Evolutionary conservation across 129 eudicot genomes (phyloP), one percentile per base, ranked within the genome.

Genomic region (Centrapalus pauciflorus): DNA sequence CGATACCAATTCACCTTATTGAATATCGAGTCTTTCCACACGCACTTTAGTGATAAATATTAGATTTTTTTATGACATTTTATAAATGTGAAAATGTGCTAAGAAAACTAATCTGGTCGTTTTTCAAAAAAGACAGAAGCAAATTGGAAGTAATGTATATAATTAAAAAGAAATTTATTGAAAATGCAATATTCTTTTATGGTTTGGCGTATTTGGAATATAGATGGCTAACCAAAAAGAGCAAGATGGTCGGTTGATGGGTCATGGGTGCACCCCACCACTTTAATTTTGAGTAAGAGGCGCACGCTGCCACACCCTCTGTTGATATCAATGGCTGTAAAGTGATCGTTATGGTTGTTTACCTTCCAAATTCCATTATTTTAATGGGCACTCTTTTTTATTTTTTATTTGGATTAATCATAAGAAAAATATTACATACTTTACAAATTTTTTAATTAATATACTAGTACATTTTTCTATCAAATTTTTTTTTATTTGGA

Each of bases 261-360:
- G n/a, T n/a, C n/a, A n/a, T 34, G 35, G n/a, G 62, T 17, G 64
- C 41, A 73, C 77, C 77, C 77, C 50, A 63, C 77, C 64, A 51
- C 34, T 20, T 8, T 21, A 28, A 13, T 7, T 55, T 27, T 56
- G 32, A 28, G 35, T 23, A 14, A 0, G 37, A 33, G 37, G 1
- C 40, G 14, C 50, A 67, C 25, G 35, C 60, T 25, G 40, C 69
- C 41, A 30, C 37, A 27, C 26, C 41, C 23, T n/a, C n/a, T n/a
- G n/a, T n/a, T n/a, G n/a, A n/a, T 46, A 63, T 63, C 11, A 9
- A 30, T 52, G 70, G 56, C 34, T 63, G 71, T 73, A 73, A 51
- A 51, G 71, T 63, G 4, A 38, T 28, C 16, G 2, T 21, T 19
- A 25, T 14, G 26, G 49, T 32, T 66, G n/a, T 5, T 67, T 67